Evolutionary conservation across 1,284 basidiomycete genomes (phyloP).

Genomic region (Ceratobasidium sp.): DNA sequence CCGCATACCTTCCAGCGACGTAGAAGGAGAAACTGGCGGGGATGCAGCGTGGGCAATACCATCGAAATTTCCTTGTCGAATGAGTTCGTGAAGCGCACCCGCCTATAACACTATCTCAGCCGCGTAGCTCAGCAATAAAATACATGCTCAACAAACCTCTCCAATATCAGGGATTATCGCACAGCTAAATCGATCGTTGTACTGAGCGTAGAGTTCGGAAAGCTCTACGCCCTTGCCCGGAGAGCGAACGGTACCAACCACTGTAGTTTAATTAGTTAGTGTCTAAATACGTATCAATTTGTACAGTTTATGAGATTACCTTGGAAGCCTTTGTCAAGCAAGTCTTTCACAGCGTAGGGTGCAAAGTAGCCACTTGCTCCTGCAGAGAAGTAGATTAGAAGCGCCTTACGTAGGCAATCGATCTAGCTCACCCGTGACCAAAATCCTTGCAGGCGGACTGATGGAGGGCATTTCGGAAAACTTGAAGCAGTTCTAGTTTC

Average conservation of each 20-base stretch:
- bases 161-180: slow-evolving; percentile 11
- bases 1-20: slow-evolving; percentile 1
- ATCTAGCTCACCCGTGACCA: slow-evolving; percentile 4
- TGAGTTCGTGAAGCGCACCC: slow-evolving; percentile 24
- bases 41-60: slow-evolving; percentile 41
- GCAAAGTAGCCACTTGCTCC: slow-evolving; percentile 34
- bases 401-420: not conserved
- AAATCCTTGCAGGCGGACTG: slow-evolving; percentile 1
- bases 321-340: slow-evolving; percentile 12
- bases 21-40: not conserved
- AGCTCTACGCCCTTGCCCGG: slow-evolving; percentile 18
- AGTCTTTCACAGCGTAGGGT: slow-evolving; percentile 6
- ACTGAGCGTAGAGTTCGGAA: not conserved
- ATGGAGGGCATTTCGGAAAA: slow-evolving; percentile 1
- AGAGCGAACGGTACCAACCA: slow-evolving; percentile 23
- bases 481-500: no score
- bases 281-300: not conserved
- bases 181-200: slow-evolving; percentile 2
- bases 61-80: slow-evolving; percentile 15
- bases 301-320: not conserved
- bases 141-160: not conserved
- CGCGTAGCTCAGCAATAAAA: no score
- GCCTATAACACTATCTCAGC: not conserved
- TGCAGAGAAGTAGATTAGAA: not conserved
- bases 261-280: not conserved